These are phyloP conservation scores for Saccharomyces hybrid DNA, from an alignment of 1,139 yeast genomes.

Conservation along the genomic window DNA sequence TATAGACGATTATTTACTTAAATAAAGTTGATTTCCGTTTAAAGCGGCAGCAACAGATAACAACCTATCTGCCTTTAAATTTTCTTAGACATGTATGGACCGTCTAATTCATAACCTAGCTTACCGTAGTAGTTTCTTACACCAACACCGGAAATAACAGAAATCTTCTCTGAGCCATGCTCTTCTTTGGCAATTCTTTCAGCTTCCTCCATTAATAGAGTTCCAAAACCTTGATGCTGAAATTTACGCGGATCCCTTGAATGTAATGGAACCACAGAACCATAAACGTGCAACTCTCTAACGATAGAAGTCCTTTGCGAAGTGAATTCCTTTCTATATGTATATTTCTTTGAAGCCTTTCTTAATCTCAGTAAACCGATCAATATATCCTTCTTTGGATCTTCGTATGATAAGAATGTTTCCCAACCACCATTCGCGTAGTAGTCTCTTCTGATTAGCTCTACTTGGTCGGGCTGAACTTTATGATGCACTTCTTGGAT, in stretches of 20 bases:
- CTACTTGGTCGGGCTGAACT: constrained; percentile 96
- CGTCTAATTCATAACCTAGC: constrained; percentile 85
- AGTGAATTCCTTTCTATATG: constrained; percentile 83
- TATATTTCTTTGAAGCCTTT: constrained; percentile 80
- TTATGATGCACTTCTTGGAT: constrained; percentile 97
- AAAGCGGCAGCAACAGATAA: not conserved
- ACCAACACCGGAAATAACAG: constrained; percentile 96
- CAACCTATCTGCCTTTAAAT: constrained; percentile 5
- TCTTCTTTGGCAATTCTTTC: constrained; percentile 92
- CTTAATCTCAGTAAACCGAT: constrained; percentile 86
- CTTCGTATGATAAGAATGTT: constrained; percentile 91
- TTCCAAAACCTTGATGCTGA: constrained; percentile 99
- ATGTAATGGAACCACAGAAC: constrained; percentile 94
- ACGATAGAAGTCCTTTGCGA: constrained; percentile 85
- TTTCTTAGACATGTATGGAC: constrained; percentile 87
- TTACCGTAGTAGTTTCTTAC: constrained; percentile 92
- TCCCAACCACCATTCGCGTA: constrained; percentile 99
- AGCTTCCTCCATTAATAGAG: constrained; percentile 95
- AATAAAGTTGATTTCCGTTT: not conserved
- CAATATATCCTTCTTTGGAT: constrained; percentile 91
- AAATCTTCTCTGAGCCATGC: constrained; percentile 83
- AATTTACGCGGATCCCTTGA: constrained; percentile 96
- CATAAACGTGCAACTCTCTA: constrained; percentile 93
- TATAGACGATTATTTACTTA: not conserved
- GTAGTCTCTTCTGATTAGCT: constrained; percentile 88